phyloP scores from a whole-genome alignment of 148 eudicot genomes.

The Vaccinium corymbosum region DNA sequence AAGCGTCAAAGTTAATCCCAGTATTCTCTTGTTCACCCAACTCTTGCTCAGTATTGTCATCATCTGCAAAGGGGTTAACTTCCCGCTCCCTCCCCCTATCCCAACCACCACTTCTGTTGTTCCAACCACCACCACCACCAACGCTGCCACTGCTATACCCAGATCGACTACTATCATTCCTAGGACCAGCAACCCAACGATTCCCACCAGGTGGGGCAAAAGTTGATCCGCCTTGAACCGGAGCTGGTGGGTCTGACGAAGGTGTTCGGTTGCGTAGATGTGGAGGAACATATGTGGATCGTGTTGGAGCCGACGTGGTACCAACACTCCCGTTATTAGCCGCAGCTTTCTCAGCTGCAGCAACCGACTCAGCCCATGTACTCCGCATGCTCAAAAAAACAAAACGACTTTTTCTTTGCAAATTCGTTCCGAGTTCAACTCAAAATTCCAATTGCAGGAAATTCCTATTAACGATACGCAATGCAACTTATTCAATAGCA shows the following conservation, averaged over 20 bases:
- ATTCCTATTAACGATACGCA: not conserved
- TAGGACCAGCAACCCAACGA: constrained; percentile 28
- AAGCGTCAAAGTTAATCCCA: constrained; percentile 47
- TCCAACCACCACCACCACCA: constrained; percentile 39
- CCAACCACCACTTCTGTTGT: constrained; percentile 43
- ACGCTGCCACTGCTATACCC: constrained; percentile 17
- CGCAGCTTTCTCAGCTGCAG: constrained; percentile 38
- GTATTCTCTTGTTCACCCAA: constrained; percentile 35
- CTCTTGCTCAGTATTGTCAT: constrained; percentile 24
- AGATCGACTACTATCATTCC: constrained; percentile 26
- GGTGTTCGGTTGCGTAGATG: constrained; percentile 44
- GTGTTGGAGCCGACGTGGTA: constrained; percentile 9
- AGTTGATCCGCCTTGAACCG: constrained; percentile 16
- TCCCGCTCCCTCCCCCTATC: constrained; percentile 45
- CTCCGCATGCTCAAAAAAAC: constrained; percentile 38
- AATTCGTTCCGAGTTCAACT: not conserved
- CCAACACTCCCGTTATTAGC: constrained; percentile 23
- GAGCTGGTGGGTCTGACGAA: constrained; percentile 21
- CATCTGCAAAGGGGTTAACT: constrained; percentile 43
- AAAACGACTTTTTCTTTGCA: constrained; percentile 10
- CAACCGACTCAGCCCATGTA: constrained; percentile 52
- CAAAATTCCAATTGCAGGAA: constrained; percentile 7
- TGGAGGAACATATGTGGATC: constrained; percentile 45
- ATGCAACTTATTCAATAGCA: not conserved
- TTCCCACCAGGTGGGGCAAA: constrained; percentile 19